A percentile compares a stretch with the other conserved stretches of the same genome.
Conservation (phyloP, 495 filamentous ascomycete genomes). For the Astrocystis sublimbata region DNA sequence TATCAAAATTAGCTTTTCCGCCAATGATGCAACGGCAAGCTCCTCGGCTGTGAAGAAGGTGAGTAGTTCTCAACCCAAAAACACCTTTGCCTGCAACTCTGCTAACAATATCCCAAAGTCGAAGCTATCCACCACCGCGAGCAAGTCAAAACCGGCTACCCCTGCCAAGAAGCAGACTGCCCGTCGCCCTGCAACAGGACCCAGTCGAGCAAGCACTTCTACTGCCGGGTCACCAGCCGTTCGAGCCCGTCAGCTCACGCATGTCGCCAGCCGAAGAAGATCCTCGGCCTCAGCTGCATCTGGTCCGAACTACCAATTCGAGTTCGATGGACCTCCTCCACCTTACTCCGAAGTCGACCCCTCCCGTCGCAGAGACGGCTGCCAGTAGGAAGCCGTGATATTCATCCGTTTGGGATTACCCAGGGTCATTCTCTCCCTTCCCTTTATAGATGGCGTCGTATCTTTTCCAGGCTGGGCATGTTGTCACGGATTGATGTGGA, state of each 20-base stretch:
- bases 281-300: not conserved
- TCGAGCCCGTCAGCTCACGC: not conserved
- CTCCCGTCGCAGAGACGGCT: not conserved
- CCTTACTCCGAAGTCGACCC: slow-evolving; percentile 23
- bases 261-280: slow-evolving; percentile 7
- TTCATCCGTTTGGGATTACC: no score
- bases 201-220: slow-evolving; percentile 14
- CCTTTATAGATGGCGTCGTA: no score
- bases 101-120: slow-evolving; percentile 17
- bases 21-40: slow-evolving; percentile 7
- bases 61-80: slow-evolving; percentile 26
- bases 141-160: slow-evolving; percentile 20
- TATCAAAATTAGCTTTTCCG: slow-evolving; percentile 29
- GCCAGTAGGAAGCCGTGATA: not conserved
- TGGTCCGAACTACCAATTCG: slow-evolving; percentile 10
- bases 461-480: no score
- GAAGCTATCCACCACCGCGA: slow-evolving; percentile 24
- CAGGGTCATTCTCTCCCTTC: no score
- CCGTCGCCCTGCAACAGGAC: slow-evolving; percentile 23
- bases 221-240: not conserved
- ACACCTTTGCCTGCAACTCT: slow-evolving; percentile 16
- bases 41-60: slow-evolving; percentile 19
- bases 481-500: no score
- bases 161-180: slow-evolving; percentile 17
- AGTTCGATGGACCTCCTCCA: slow-evolving; percentile 26